Base-by-base conservation (phyloP, 306 rosid species). In the Acacia acuminata region DNA sequence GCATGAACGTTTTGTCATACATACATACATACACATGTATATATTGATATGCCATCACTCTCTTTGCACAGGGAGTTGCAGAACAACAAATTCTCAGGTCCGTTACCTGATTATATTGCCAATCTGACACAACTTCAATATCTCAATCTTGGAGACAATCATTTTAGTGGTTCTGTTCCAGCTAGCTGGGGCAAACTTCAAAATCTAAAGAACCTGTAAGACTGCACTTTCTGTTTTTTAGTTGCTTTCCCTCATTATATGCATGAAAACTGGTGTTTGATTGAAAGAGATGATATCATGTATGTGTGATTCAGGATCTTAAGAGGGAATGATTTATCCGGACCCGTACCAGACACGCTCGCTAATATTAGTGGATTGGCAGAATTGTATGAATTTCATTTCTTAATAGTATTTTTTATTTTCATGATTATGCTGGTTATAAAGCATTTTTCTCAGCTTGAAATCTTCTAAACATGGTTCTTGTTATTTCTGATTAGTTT, bases 191-290 rank as follows among this genome's bases (percentile, higher is more conserved):
- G 82, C 82, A 90, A 83, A 67, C 87, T 95, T 84, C 85, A 88
- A 67, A 86, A 53, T 81, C 90, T 95, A 66, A 92, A 91, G 74
- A 84, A 93, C 83, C 81, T 95, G 99, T 95, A 95, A 93, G 95
- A 45, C 84, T 86, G 22, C 81, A 78, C 71, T 78, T 85, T 84
- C 82, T 68, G 6, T 79, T 84, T n/a, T 12, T 17, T 10, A 10
- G 32, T 3, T 71, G 40, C 71, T 55, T 58, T 53, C 65, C 51
- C 44, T 75, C 71, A 68, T 79, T 79, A 38, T 30, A 73, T 67
- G 79, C 20, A 71, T 45, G 55, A 74, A 69, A 71, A 70, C 12
- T 36, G 24, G 5, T 58, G 22, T 44, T 71, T 71, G 40, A 72
- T 47, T 47, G 76, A 12, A 77, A 42, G 53, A 61, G 65, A 71